Evolutionary conservation across 768 basidiomycete species (phyloP), one percentile per base, ranked within the genome.

Genomic region (Leccinum aurantiacum): DNA sequence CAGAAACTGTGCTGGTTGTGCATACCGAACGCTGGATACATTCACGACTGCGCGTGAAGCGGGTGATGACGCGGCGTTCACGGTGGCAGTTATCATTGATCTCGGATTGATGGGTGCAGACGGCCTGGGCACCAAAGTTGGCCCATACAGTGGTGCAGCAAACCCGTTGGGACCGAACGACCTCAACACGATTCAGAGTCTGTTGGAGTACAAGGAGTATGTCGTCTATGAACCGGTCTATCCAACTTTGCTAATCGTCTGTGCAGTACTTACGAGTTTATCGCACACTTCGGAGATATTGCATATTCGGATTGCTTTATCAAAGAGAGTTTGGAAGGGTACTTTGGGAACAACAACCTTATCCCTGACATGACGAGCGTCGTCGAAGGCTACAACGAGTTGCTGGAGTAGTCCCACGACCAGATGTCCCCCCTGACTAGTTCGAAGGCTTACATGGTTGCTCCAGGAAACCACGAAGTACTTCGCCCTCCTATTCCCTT

Each of bases 101-200:
- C 70, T 72, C n/a, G 70, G 70, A 29, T 64, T 71, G 29, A 71
- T 72, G 70, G 70, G 70, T 31, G 59, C 61, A 1, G 68, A 72
- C 11, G 70, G 70, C 10, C 66, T 72, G 44, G 68, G 70, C 53
- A 72, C 70, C n/a, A 64, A 63, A 11, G 70, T 71, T 11, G 70
- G 70, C 2, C 70, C 70, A 33, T 62, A 54, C 1, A 66, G 70
- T 14, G 61, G 50, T 7, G 60, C 70, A 31, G 63, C 56, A n/a
- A 65, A 63, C 49, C 70, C 68, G 3, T 63, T 72, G 9, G 70
- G 68, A 0, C 64, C 70, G 19, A 58, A 61, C 9, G 66, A 71
- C 22, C 66, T 72, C 19, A 72, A 71, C 55, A 70, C 70, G 0
- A 72, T 72, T 25, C 70, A 71, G 51, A 72, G 69, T 54, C 68